Conservation (phyloP, 805 yeast species). For the Sporopachydermia quercuum region DNA sequence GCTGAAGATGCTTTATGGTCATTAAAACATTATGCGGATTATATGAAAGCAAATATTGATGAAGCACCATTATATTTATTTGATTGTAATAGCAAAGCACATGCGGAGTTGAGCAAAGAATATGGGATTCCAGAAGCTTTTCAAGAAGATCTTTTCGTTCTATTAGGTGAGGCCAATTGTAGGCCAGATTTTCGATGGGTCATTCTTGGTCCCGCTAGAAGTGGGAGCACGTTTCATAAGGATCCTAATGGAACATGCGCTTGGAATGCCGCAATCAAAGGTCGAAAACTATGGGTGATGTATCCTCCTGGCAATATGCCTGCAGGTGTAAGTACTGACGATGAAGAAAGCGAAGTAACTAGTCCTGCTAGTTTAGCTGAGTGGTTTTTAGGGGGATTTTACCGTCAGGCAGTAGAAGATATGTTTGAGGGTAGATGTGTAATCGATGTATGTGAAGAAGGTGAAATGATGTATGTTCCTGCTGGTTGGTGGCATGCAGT, state of each 20-base stretch:
- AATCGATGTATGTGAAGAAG: slow-evolving; percentile 64
- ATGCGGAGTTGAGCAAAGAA: slow-evolving; percentile 30
- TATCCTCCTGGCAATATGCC: slow-evolving; percentile 63
- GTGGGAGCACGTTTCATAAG: slow-evolving; percentile 86
- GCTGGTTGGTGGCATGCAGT: slow-evolving; percentile 98
- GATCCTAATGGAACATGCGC: slow-evolving; percentile 88
- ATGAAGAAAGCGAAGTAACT: slow-evolving; percentile 75
- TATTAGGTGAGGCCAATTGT: slow-evolving; percentile 33
- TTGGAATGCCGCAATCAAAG: slow-evolving; percentile 71
- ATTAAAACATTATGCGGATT: slow-evolving; percentile 41
- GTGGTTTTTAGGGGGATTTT: slow-evolving; percentile 77
- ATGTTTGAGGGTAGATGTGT: slow-evolving; percentile 25
- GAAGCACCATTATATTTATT: slow-evolving; percentile 79
- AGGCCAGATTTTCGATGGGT: slow-evolving; percentile 92
- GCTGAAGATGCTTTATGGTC: slow-evolving; percentile 84
- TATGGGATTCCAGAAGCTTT: slow-evolving; percentile 41
- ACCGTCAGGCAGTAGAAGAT: slow-evolving; percentile 41
- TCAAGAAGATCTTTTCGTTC: slow-evolving; percentile 42
- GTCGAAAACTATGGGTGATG: slow-evolving; percentile 80
- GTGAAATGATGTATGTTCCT: slow-evolving; percentile 81
- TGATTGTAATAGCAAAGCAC: slow-evolving; percentile 63
- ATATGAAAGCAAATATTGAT: slow-evolving; percentile 47
- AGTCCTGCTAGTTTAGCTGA: slow-evolving; percentile 88
- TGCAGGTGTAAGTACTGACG: slow-evolving; percentile 73
- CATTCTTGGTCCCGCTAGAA: slow-evolving; percentile 66